Percentiles rank a stretch among this genome's conserved stretches.
Conservation (phyloP, 306 rosid species). For the Cucurbita argyrosperma region DNA sequence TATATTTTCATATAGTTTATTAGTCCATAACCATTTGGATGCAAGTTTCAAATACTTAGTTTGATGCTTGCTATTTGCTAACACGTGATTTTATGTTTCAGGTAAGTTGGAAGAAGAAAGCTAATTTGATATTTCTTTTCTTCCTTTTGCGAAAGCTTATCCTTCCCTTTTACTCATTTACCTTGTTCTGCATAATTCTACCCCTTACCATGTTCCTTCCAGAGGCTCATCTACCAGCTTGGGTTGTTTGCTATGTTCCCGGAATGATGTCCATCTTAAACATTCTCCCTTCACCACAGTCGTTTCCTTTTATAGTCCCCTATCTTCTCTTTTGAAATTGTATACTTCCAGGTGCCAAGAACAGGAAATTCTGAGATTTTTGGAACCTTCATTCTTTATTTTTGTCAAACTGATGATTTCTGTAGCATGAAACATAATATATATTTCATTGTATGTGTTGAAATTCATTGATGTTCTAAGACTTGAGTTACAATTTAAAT, state of each 20-base stretch:
- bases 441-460: conserved; percentile 14
- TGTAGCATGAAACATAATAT: conserved; percentile 18
- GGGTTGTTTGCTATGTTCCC: conserved; percentile 96
- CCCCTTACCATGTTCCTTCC: conserved; percentile 98
- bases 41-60: not conserved
- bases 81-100: conserved; percentile 21
- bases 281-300: conserved; percentile 69
- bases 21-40: not conserved
- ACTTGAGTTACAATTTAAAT: not conserved
- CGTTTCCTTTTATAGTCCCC: conserved; percentile 87
- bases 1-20: not conserved
- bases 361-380: conserved; percentile 17
- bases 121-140: conserved; percentile 76
- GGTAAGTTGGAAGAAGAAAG: conserved; percentile 73
- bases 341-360: conserved; percentile 15
- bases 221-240: conserved; percentile 87
- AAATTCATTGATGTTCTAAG: conserved; percentile 15
- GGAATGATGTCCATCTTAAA: conserved; percentile 85
- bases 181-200: conserved; percentile 94
- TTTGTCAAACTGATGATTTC: conserved; percentile 16
- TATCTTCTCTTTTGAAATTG: conserved; percentile 79
- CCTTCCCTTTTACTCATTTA: conserved; percentile 93
- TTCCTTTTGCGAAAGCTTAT: conserved; percentile 91
- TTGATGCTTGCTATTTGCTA: not conserved
- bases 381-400: conserved; percentile 33